Percentiles rank a stretch among this genome's conserved stretches.
Conservation (phyloP, 2,329 filamentous ascomycete genomes). For the Stachybotrys echinatus region DNA sequence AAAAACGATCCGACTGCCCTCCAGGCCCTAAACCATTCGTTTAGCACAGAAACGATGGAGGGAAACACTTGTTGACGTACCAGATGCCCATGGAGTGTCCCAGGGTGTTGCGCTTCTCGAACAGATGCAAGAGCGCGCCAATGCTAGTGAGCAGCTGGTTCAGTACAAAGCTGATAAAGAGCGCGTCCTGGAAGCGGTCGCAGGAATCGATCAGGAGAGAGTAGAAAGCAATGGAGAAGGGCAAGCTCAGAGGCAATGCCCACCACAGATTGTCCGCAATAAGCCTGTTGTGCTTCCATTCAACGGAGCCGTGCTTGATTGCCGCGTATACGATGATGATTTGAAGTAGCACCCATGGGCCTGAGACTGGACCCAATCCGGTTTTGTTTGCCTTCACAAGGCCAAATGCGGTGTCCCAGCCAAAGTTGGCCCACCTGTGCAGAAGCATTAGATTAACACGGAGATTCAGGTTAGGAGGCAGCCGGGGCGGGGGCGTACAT, state of each 20-base stretch:
- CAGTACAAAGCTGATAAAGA: neutral
- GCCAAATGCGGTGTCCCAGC: neutral
- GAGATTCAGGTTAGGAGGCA: neutral
- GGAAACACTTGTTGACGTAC: too few species aligned
- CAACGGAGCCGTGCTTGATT: neutral
- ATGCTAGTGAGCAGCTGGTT: neutral
- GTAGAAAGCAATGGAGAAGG: neutral
- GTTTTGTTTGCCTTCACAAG: too few species aligned
- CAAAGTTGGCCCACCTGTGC: neutral
- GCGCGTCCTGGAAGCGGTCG: neutral
- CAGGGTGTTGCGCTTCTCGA: neutral
- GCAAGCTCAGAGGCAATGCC: neutral
- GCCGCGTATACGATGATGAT: neutral
- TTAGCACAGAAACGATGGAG: too few species aligned
- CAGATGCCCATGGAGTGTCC: neutral
- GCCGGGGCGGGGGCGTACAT: too few species aligned
- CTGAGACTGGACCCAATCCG: too few species aligned
- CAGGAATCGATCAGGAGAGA: neutral
- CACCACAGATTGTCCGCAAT: neutral
- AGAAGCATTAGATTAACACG: neutral
- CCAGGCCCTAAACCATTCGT: too few species aligned
- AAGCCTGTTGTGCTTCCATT: neutral
- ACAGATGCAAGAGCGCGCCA: neutral
- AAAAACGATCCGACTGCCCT: too few species aligned
- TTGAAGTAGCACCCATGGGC: neutral